phyloP scores from a whole-genome alignment of 805 yeast species.

The Kockiozyma suomiensis region DNA sequence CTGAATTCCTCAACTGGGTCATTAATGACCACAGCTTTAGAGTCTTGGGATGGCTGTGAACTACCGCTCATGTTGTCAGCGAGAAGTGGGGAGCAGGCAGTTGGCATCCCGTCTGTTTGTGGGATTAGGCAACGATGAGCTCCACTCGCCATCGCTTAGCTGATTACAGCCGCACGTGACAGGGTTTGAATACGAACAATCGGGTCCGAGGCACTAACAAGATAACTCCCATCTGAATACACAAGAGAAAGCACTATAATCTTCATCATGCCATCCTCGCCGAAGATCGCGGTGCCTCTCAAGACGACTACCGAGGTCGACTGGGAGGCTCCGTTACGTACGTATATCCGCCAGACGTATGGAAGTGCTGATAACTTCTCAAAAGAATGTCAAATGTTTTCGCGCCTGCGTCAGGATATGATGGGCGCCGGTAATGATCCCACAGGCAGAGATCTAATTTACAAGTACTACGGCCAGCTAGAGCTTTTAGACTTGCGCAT shows the following conservation, averaged over 20 bases:
- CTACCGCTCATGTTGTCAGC: not conserved
- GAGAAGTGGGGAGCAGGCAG: not conserved
- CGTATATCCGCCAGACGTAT: conserved; percentile 61
- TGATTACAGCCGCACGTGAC: not conserved
- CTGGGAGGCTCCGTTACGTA: conserved; percentile 64
- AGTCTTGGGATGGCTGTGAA: not conserved
- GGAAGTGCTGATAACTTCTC: conserved; percentile 63
- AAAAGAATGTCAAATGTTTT: conserved; percentile 57
- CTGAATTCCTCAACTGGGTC: not conserved
- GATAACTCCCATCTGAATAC: too few species aligned
- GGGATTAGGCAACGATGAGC: not conserved
- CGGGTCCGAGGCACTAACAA: too few species aligned
- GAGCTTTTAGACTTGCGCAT: conserved; percentile 78
- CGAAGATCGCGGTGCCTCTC: conserved; percentile 44
- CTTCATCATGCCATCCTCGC: conserved; percentile 29
- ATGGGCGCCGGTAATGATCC: conserved; percentile 51
- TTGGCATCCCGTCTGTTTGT: not conserved
- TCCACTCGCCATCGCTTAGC: not conserved
- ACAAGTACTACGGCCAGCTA: conserved; percentile 75
- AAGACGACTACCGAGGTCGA: conserved; percentile 59
- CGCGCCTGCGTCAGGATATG: conserved; percentile 62
- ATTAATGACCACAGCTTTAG: not conserved
- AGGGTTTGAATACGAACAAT: not conserved
- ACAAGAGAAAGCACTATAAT: too few species aligned
- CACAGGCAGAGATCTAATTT: conserved; percentile 57